Conservation (phyloP, 179 eudicot genomes). For the Beta lomatogona region DNA sequence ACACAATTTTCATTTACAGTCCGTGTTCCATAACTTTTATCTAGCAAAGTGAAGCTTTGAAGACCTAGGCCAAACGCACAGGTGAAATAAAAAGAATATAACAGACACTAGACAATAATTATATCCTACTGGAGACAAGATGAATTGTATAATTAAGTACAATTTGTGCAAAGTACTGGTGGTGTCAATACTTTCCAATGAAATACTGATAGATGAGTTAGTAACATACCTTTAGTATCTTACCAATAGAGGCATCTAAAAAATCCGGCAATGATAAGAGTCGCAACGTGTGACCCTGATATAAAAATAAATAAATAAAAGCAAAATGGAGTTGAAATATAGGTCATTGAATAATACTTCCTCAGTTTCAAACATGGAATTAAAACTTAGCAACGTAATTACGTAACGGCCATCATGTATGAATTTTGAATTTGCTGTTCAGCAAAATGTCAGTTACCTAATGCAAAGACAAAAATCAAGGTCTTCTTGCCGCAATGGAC, state of each 20-base stretch:
- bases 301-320: conserved; percentile 1
- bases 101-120: neutral
- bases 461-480: no score
- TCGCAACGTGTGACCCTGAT: conserved; percentile 92
- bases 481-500: no score
- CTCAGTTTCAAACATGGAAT: no score
- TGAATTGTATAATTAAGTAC: neutral
- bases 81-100: neutral
- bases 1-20: neutral
- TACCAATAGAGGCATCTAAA: conserved; percentile 94
- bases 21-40: neutral
- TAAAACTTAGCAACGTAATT: no score
- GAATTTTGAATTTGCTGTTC: no score
- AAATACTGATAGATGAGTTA: neutral
- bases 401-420: no score
- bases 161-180: neutral
- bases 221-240: conserved; percentile 72
- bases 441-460: no score
- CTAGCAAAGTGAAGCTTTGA: neutral
- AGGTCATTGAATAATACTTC: neutral
- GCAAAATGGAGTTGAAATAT: neutral
- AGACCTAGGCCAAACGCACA: neutral
- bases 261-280: conserved; percentile 94
- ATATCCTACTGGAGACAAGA: neutral
- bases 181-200: neutral